phyloP scores from a whole-genome alignment of 1,284 basidiomycete genomes.

The Bondarzewia mesenterica region DNA sequence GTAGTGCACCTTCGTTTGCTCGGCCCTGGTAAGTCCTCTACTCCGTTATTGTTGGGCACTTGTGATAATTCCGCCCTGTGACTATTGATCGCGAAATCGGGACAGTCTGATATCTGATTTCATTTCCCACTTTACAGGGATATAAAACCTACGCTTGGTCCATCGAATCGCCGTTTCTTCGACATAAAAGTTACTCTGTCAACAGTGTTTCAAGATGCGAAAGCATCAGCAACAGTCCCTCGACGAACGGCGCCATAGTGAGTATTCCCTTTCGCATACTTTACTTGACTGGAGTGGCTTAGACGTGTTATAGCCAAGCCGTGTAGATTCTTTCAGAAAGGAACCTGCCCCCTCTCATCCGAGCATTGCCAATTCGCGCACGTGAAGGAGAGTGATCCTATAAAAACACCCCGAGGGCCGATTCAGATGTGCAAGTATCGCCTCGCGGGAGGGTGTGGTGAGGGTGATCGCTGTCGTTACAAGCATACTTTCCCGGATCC shows the following conservation, averaged over 20 bases:
- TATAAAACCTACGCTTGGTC: neutral
- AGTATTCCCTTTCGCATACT: neutral
- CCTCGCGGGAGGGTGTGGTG: neutral
- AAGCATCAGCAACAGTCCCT: neutral
- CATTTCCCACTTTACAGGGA: neutral
- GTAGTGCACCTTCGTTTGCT: neutral
- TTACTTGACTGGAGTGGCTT: neutral
- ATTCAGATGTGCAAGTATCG: neutral
- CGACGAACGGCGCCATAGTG: conserved; percentile 12
- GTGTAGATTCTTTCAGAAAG: conserved; percentile 16
- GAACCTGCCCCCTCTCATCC: conserved; percentile 16
- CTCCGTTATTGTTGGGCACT: neutral
- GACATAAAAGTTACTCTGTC: neutral
- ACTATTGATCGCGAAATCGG: neutral
- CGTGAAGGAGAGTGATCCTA: conserved; percentile 11
- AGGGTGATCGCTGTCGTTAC: neutral
- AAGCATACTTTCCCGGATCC: neutral
- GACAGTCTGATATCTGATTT: neutral
- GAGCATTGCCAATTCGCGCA: conserved; percentile 18
- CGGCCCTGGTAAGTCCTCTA: neutral
- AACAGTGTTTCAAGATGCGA: neutral
- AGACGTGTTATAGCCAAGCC: conserved; percentile 13
- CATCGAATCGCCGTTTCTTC: neutral
- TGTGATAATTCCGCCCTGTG: neutral
- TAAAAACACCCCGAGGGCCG: conserved; percentile 8